Percentiles rank a stretch among this genome's conserved stretches.
These are phyloP conservation scores for Citrus trifoliata DNA, from an alignment of 345 rosid genomes.

Conservation along the genomic window DNA sequence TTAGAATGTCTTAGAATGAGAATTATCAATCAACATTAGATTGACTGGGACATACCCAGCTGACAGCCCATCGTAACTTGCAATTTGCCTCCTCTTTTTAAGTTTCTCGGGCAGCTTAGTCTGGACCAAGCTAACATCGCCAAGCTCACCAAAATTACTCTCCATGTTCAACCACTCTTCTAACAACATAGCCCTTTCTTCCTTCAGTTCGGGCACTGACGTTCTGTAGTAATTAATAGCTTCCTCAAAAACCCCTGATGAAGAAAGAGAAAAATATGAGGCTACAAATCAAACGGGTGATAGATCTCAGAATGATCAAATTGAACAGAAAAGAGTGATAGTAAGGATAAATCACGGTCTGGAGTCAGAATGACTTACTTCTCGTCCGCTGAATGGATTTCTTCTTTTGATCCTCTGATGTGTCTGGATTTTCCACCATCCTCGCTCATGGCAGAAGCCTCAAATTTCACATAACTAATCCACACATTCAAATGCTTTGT, in stretches of 20 bases:
- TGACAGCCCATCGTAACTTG: slow-evolving; percentile 53
- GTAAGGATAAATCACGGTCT: not conserved
- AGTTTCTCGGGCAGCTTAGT: slow-evolving; percentile 80
- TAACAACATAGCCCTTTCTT: slow-evolving; percentile 80
- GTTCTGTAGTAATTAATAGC: slow-evolving; percentile 67
- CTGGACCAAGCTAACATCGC: slow-evolving; percentile 64
- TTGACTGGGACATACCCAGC: slow-evolving; percentile 50
- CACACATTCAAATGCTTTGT: slow-evolving; percentile 91
- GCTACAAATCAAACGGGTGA: not conserved
- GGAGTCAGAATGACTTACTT: slow-evolving; percentile 43
- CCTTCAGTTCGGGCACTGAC: slow-evolving; percentile 74
- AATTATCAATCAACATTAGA: not conserved
- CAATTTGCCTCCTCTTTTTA: slow-evolving; percentile 63
- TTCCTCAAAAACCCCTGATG: slow-evolving; percentile 62
- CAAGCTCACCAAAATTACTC: slow-evolving; percentile 58
- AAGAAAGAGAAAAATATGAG: not conserved
- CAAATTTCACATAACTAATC: slow-evolving; percentile 87
- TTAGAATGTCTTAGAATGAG: not conserved
- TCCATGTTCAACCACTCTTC: slow-evolving; percentile 90
- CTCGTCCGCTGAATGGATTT: slow-evolving; percentile 57
- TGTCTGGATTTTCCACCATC: slow-evolving; percentile 21
- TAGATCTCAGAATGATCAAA: not conserved
- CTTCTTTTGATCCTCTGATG: slow-evolving; percentile 33
- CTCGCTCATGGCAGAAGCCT: slow-evolving; percentile 59
- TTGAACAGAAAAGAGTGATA: not conserved